Conservation (phyloP, 2,329 filamentous ascomycete species). For the Aspergillus jensenii region DNA sequence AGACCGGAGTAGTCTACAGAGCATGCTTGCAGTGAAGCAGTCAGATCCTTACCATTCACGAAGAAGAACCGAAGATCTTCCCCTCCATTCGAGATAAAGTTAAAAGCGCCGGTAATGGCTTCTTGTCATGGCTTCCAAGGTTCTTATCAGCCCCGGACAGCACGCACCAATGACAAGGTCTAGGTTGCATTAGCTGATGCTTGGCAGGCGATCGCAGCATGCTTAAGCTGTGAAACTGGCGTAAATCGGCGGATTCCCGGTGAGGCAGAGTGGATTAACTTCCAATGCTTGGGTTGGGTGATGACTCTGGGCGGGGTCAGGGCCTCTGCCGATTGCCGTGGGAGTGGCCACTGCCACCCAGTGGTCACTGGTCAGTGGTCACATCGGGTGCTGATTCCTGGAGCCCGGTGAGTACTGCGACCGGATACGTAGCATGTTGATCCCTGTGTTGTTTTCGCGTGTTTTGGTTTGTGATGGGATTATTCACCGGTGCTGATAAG, state of each 20-base stretch:
- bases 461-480: not conserved
- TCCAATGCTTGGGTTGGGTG: too few species aligned
- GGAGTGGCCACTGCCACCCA: not conserved
- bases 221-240: not conserved
- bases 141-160: not conserved
- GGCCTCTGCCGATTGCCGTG: not conserved
- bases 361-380: not conserved
- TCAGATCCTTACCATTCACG: too few species aligned
- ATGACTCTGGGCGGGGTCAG: too few species aligned
- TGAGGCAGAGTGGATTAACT: not conserved
- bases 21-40: too few species aligned
- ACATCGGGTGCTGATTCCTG: too few species aligned
- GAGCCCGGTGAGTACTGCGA: not conserved
- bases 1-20: too few species aligned
- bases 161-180: constrained; percentile 5
- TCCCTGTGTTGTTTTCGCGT: not conserved
- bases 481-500: constrained; percentile 4
- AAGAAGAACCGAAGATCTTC: too few species aligned
- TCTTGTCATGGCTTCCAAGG: not conserved
- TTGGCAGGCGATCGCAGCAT: constrained; percentile 10
- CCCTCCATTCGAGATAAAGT: too few species aligned
- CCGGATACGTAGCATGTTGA: not conserved
- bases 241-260: constrained; percentile 1
- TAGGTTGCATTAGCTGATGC: constrained; percentile 10
- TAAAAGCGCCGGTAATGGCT: not conserved